phyloP scores from a whole-genome alignment of 305 asterid species.

The Lippia alba region DNA sequence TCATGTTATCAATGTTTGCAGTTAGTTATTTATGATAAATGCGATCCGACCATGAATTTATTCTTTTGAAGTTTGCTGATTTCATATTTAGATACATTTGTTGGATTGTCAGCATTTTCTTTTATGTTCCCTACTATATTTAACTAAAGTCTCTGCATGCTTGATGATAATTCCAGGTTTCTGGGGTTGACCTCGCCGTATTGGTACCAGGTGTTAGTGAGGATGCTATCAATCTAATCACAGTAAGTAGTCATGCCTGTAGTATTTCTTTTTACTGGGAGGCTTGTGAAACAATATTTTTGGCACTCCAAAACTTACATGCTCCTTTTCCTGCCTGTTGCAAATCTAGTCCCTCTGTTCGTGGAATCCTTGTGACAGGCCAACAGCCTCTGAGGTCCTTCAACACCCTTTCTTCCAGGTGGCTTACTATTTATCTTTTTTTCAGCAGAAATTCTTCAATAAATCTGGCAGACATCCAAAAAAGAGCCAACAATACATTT shows the following conservation, averaged over 20 bases:
- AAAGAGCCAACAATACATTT: background rate
- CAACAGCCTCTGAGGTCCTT: conserved; percentile 82
- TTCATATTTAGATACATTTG: conserved; percentile 6
- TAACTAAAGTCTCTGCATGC: background rate
- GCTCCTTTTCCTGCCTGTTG: conserved; percentile 26
- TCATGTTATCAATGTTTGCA: conserved; percentile 4
- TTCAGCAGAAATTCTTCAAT: background rate
- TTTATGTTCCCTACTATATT: background rate
- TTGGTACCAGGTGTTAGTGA: conserved; percentile 68
- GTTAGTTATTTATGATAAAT: background rate
- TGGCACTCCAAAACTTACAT: conserved; percentile 5
- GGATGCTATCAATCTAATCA: conserved; percentile 66
- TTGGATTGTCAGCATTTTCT: conserved; percentile 11
- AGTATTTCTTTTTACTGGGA: conserved; percentile 11
- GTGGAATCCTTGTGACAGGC: conserved; percentile 96
- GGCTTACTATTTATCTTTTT: conserved; percentile 24
- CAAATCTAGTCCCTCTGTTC: conserved; percentile 82
- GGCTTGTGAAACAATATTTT: background rate
- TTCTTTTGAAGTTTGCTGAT: background rate
- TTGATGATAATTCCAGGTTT: conserved; percentile 43
- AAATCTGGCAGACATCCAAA: background rate
- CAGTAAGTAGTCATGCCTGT: conserved; percentile 44
- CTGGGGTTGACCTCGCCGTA: conserved; percentile 64
- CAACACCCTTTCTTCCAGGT: conserved; percentile 99
- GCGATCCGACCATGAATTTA: conserved; percentile 4